Conservation (phyloP, 2,329 filamentous ascomycete species). For the Fusarium sp. region DNA sequence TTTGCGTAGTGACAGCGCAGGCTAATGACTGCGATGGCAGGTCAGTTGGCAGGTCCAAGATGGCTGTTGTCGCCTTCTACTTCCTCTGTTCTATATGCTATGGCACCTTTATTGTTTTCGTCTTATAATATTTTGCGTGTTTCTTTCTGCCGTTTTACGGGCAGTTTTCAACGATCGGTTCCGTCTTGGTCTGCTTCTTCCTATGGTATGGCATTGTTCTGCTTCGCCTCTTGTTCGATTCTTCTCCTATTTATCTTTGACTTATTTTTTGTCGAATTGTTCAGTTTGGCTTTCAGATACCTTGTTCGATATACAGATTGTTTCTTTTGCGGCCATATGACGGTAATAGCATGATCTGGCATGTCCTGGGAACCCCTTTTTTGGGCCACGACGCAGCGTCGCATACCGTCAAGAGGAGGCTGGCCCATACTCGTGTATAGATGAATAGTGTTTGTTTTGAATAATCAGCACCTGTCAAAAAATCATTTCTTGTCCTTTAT, state of each 20-base stretch:
- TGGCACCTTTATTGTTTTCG: slow-evolving; percentile 50
- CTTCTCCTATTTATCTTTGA: slow-evolving; percentile 40
- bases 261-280: slow-evolving; percentile 37
- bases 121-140: slow-evolving; percentile 43
- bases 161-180: slow-evolving; percentile 27
- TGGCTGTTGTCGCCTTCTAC: slow-evolving; percentile 55
- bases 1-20: slow-evolving; percentile 49
- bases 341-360: slow-evolving; percentile 36
- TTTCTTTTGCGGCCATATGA: slow-evolving; percentile 43
- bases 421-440: slow-evolving; percentile 51
- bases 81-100: slow-evolving; percentile 53
- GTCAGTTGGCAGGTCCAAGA: slow-evolving; percentile 64
- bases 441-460: slow-evolving; percentile 48
- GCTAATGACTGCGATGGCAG: slow-evolving; percentile 58
- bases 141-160: slow-evolving; percentile 11
- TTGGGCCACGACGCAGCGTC: slow-evolving; percentile 17
- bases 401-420: slow-evolving; percentile 42
- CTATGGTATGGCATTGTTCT: slow-evolving; percentile 33
- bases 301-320: slow-evolving; percentile 68
- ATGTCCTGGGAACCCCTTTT: slow-evolving; percentile 19
- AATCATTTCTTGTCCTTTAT: not conserved
- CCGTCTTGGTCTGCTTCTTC: not conserved
- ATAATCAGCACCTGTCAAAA: slow-evolving; percentile 47
- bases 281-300: slow-evolving; percentile 60
- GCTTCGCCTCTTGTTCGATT: slow-evolving; percentile 38